Evolutionary conservation across 306 rosid genomes (phyloP), one percentile per base, ranked within the genome.

Genomic region (Neltuma alba): DNA sequence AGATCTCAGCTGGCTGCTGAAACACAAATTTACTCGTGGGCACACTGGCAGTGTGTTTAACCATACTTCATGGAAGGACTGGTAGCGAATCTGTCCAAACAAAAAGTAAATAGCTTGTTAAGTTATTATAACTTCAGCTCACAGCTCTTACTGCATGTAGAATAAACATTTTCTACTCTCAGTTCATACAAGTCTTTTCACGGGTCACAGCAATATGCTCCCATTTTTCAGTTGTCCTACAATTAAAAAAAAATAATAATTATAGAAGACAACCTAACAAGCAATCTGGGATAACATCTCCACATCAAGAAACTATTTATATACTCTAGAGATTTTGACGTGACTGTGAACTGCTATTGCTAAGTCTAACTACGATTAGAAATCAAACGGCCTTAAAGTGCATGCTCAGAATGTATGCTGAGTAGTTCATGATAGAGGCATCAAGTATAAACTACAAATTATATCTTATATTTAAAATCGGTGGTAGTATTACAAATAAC

Each of bases 21-120:
- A 28, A 42, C 75, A 72, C 36, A 75, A 76, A 86, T 21, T 70
- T 65, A 58, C 40, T 73, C 68, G 69, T 71, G 23, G 73, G 28
- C 77, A 41, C 0, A 55, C 44, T 2, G 42, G 72, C 66, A 54
- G n/a, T n/a, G 44, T 64, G 50, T 64, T 70, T 64, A 34, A 64
- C 76, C 78, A 80, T 33, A 69, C 71, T 74, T 74, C 23, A 58
- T 62, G 55, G 60, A 55, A 30, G 30, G 76, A 73, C 62, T 55
- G 34, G n/a, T 48, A 10, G 61, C 57, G 64, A 72, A 83, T 72
- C 92, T 85, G 88, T 47, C 52, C 73, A 57, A 82, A 52, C 62
- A 74, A 60, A 77, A 9, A 18, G 54, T 68, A 36, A 66, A 30
- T 28, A 55, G 30, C 45, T 34, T 47, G 52, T 70, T 28, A 47